Evolutionary conservation across 345 rosid genomes (phyloP).

Genomic region (Turritis glabra): DNA sequence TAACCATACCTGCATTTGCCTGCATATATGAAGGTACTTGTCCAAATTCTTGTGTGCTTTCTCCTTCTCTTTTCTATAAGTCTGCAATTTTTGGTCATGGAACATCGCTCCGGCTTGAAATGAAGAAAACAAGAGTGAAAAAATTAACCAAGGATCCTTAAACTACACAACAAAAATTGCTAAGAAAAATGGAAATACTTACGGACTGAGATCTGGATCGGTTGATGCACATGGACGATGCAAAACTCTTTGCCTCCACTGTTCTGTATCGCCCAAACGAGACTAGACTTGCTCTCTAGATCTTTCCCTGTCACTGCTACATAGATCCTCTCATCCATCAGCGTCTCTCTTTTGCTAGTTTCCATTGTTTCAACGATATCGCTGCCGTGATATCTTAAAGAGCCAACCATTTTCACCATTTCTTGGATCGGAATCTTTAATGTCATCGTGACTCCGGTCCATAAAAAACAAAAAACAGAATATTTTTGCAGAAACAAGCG

Average conservation of each 20-base stretch:
- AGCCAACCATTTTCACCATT: constrained; percentile 14
- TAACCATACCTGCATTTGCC: constrained; percentile 55
- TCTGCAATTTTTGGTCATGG: neutral
- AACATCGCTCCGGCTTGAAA: constrained; percentile 42
- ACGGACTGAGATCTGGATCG: constrained; percentile 37
- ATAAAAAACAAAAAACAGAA: neutral
- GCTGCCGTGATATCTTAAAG: constrained; percentile 10
- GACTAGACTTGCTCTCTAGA: constrained; percentile 45
- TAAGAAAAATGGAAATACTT: neutral
- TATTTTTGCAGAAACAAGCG: neutral
- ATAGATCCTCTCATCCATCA: constrained; percentile 54
- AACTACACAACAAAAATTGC: neutral
- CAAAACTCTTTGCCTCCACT: constrained; percentile 63
- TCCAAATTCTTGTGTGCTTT: constrained; percentile 50
- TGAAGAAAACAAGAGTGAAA: neutral
- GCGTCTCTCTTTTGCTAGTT: constrained; percentile 5
- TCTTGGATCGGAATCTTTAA: constrained; percentile 32
- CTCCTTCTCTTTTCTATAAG: constrained; percentile 41
- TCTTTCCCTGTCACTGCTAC: constrained; percentile 60
- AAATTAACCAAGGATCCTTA: neutral
- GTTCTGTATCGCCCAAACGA: constrained; percentile 63
- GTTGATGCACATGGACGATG: constrained; percentile 64
- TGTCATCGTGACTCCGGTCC: constrained; percentile 27
- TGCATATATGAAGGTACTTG: constrained; percentile 53
- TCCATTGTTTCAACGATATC: neutral